Evolutionary conservation across 352 stramenopile species (phyloP).

Genomic region (Nothophytophthora sp.): DNA sequence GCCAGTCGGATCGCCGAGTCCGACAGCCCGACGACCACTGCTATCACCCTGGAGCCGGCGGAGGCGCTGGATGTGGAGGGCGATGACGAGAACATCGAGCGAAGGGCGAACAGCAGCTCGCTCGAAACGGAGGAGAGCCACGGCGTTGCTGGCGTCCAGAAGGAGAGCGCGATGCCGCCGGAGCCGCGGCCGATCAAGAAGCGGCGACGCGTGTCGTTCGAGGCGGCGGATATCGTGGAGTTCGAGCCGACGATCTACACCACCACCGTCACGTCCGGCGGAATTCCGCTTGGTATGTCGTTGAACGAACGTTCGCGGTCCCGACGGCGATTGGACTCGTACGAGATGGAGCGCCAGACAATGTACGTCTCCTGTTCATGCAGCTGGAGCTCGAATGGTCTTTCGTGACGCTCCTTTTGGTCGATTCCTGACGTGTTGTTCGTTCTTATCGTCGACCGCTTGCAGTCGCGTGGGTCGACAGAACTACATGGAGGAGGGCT

Average conservation of each 20-base stretch:
- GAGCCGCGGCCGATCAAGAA: slow-evolving; percentile 57
- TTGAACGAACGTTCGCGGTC: slow-evolving; percentile 75
- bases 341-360: slow-evolving; percentile 69
- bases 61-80: slow-evolving; percentile 6
- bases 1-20: slow-evolving; percentile 5
- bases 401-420: background rate
- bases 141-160: background rate
- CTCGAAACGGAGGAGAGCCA: background rate
- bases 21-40: slow-evolving; percentile 25
- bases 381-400: background rate
- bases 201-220: slow-evolving; percentile 67
- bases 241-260: slow-evolving; percentile 86
- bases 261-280: slow-evolving; percentile 77
- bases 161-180: slow-evolving; percentile 1
- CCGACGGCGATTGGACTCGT: slow-evolving; percentile 78
- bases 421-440: background rate
- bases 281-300: slow-evolving; percentile 76
- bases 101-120: slow-evolving; percentile 7
- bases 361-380: slow-evolving; percentile 38
- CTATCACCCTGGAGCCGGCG: slow-evolving; percentile 6
- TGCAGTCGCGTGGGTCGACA: slow-evolving; percentile 60
- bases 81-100: slow-evolving; percentile 27
- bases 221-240: slow-evolving; percentile 84
- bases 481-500: slow-evolving; percentile 88
- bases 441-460: too few species aligned